Conservation (phyloP, 768 basidiomycete species). For the Lactifluus piperatus region DNA sequence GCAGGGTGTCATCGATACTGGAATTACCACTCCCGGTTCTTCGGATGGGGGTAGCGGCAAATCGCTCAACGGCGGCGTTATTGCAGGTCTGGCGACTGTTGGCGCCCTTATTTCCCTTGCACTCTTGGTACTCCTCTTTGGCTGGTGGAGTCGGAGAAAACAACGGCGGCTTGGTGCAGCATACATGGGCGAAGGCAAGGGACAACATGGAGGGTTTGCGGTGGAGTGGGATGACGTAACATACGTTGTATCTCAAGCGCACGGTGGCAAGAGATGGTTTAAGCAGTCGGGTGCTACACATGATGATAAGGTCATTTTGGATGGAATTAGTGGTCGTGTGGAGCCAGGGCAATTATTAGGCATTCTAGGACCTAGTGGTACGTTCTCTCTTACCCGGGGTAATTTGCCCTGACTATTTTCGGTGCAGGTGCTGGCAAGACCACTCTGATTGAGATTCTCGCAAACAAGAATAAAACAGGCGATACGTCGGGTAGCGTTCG, state of each 20-base stretch:
- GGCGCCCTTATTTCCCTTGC: slow-evolving; percentile 54
- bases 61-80: slow-evolving; percentile 70
- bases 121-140: slow-evolving; percentile 51
- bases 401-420: not conserved
- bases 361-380: slow-evolving; percentile 85
- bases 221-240: slow-evolving; percentile 62
- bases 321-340: slow-evolving; percentile 61
- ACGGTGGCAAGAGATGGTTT: not conserved
- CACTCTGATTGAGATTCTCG: slow-evolving; percentile 84
- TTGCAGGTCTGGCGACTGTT: slow-evolving; percentile 84
- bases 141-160: slow-evolving; percentile 48
- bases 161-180: slow-evolving; percentile 39
- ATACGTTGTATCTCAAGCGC: slow-evolving; percentile 44
- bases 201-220: slow-evolving; percentile 39
- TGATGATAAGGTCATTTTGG: slow-evolving; percentile 61
- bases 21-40: slow-evolving; percentile 26
- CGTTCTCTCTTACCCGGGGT: slow-evolving; percentile 14
- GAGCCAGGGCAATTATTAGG: slow-evolving; percentile 79
- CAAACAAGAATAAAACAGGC: slow-evolving; percentile 75
- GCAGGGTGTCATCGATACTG: slow-evolving; percentile 65
- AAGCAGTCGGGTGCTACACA: slow-evolving; percentile 1
- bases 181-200: slow-evolving; percentile 26
- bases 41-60: slow-evolving; percentile 26
- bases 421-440: slow-evolving; percentile 74
- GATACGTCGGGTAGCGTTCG: slow-evolving; percentile 51